Percentiles rank a stretch among this genome's conserved stretches.
These are phyloP conservation scores for Wickerhamiella sorbophila DNA, from an alignment of 805 yeast species.

Conservation along the genomic window DNA sequence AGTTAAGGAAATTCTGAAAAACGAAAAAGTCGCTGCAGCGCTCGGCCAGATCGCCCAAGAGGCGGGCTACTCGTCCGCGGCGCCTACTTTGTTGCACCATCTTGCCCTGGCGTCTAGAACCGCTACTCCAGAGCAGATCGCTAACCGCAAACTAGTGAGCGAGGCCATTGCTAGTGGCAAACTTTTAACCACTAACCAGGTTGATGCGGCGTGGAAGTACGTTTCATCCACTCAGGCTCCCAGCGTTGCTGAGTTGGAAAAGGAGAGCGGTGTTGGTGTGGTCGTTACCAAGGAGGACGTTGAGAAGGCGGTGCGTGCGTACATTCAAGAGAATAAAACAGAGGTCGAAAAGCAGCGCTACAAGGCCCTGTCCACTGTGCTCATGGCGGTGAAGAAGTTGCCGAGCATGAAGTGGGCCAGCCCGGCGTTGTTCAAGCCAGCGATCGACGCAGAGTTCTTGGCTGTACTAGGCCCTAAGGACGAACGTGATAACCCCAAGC, in stretches of 20 bases:
- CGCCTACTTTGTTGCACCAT: slow-evolving; percentile 54
- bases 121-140: slow-evolving; percentile 26
- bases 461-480: slow-evolving; percentile 84
- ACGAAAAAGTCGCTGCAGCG: slow-evolving; percentile 67
- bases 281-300: slow-evolving; percentile 56
- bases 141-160: slow-evolving; percentile 38
- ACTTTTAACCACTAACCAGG: slow-evolving; percentile 54
- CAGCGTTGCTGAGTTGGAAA: slow-evolving; percentile 38
- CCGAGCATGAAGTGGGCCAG: slow-evolving; percentile 84
- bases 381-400: slow-evolving; percentile 62
- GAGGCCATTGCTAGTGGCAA: slow-evolving; percentile 50
- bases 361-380: slow-evolving; percentile 56
- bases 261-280: slow-evolving; percentile 64
- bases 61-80: slow-evolving; percentile 32
- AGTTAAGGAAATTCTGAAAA: slow-evolving; percentile 67
- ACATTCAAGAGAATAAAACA: slow-evolving; percentile 43
- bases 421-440: slow-evolving; percentile 74
- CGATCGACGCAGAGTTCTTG: slow-evolving; percentile 64
- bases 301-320: slow-evolving; percentile 39
- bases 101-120: slow-evolving; percentile 63
- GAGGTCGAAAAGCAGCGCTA: slow-evolving; percentile 64
- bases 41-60: slow-evolving; percentile 45
- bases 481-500: slow-evolving; percentile 58
- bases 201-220: slow-evolving; percentile 63
- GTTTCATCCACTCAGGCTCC: slow-evolving; percentile 35